Conservation (phyloP, 768 basidiomycete species). For the Trametes cinnabarina region DNA sequence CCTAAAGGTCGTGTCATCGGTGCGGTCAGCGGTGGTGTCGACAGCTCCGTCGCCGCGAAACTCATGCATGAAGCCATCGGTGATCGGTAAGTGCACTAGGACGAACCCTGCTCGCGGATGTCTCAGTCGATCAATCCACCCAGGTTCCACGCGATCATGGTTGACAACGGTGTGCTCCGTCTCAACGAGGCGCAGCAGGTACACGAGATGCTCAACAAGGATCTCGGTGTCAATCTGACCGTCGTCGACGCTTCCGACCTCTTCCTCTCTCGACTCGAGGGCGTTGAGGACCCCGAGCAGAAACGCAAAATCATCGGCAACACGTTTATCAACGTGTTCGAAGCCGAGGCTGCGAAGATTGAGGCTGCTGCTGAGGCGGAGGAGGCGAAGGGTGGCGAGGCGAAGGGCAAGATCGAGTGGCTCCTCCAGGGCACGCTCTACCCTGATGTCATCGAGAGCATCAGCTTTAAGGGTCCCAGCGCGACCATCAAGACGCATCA, state of each 20-base stretch:
- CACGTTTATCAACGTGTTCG: slow-evolving; percentile 98
- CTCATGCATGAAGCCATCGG: slow-evolving; percentile 99
- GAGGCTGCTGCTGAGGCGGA: slow-evolving; percentile 80
- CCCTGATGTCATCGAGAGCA: slow-evolving; percentile 98
- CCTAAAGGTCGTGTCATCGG: slow-evolving; percentile 95
- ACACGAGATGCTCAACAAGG: slow-evolving; percentile 85
- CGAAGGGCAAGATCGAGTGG: slow-evolving; percentile 95
- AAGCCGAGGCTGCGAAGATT: slow-evolving; percentile 87
- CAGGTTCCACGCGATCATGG: slow-evolving; percentile 99
- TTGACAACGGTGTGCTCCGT: slow-evolving; percentile 96
- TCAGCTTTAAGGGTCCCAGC: slow-evolving; percentile 98
- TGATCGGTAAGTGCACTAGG: slow-evolving; percentile 62
- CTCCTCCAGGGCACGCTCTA: slow-evolving; percentile 96
- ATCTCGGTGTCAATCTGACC: slow-evolving; percentile 94
- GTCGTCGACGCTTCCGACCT: slow-evolving; percentile 94
- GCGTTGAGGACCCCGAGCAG: slow-evolving; percentile 92
- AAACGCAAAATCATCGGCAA: slow-evolving; percentile 99
- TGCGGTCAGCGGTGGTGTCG: slow-evolving; percentile 96
- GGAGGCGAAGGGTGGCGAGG: slow-evolving; percentile 59
- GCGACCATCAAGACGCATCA: slow-evolving; percentile 99
- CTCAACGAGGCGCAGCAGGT: slow-evolving; percentile 90
- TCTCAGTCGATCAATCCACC: no score
- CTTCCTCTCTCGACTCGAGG: slow-evolving; percentile 86
- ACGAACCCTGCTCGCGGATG: no score
- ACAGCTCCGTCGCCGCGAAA: slow-evolving; percentile 97